Conservation (phyloP, 345 rosid genomes). For the Bruguiera gymnorhiza region DNA sequence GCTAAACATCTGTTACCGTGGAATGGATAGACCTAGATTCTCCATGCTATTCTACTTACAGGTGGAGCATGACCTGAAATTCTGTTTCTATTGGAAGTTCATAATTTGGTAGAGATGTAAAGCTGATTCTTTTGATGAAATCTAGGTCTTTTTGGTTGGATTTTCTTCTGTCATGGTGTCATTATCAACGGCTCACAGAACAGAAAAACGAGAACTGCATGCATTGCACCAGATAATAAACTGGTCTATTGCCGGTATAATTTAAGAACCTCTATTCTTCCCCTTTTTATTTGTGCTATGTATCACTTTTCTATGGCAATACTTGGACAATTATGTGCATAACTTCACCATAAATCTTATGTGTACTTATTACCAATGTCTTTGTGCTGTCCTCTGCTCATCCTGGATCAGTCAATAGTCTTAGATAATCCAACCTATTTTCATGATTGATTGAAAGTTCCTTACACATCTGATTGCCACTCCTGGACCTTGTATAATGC, state of each 20-base stretch:
- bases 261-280: constrained; percentile 8
- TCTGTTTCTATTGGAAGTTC: constrained; percentile 11
- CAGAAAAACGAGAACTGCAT: constrained; percentile 80
- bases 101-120: neutral
- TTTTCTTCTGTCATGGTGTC: constrained; percentile 73
- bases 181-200: constrained; percentile 76
- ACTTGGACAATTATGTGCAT: neutral
- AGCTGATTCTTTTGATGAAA: constrained; percentile 21
- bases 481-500: neutral
- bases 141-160: constrained; percentile 73
- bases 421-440: neutral
- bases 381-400: neutral
- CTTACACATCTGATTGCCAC: neutral
- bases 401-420: neutral
- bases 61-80: constrained; percentile 37
- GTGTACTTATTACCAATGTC: neutral
- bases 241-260: constrained; percentile 75
- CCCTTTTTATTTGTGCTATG: neutral
- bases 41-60: constrained; percentile 63
- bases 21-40: constrained; percentile 40
- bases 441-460: neutral
- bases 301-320: neutral
- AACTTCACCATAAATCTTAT: neutral
- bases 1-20: constrained; percentile 56
- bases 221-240: constrained; percentile 72